Evolutionary conservation across 148 eudicot genomes (phyloP), one percentile per base, ranked within the genome.

Genomic region (Camellia granthamiana): DNA sequence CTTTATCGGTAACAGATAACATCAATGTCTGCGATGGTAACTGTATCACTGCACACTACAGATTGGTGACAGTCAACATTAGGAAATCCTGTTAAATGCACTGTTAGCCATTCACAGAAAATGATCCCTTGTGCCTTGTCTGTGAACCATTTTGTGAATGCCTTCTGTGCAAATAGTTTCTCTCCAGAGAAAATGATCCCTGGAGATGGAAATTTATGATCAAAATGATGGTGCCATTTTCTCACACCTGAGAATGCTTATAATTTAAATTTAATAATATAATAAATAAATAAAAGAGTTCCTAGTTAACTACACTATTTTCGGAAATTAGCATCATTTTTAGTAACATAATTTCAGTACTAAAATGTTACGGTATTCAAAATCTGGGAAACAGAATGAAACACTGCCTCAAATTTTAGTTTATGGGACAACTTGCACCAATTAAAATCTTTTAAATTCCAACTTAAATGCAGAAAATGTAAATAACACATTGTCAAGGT

Each of bases 21-120:
- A 96, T 88, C 85, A 97, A 79, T 9, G 99, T 97, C 79, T 97
- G 98, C 30, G 95, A 90, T 21, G 98, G 98, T 83, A 97, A 83
- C 81, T 91, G 98, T 81, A 97, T 91, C 47, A 94, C 98, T 84
- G 98, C 98, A 87, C 99, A 97, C 99, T 97, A 81, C 47, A 87
- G 66, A 80, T 79, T 72, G 41, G 87, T 6, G 54, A 62, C 30
- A 9, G 5, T 62, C 72, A 68, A 70, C 62, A 79, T 67, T 69
- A 76, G 21, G 41, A 66, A 56, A 60, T 55, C 74, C 30, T 2
- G 21, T 54, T 2, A 12, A 42, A 69, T 30, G 13, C 8, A 30
- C 38, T 30, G 38, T 30, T 30, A 30, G 38, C 38, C 38, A 30
- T 30, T 30, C 38, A 30, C 38, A 30, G 38, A 30, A 30, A 30